Evolutionary conservation across 2,329 filamentous ascomycete genomes (phyloP).

Genomic region (Penicillium occitanis): DNA sequence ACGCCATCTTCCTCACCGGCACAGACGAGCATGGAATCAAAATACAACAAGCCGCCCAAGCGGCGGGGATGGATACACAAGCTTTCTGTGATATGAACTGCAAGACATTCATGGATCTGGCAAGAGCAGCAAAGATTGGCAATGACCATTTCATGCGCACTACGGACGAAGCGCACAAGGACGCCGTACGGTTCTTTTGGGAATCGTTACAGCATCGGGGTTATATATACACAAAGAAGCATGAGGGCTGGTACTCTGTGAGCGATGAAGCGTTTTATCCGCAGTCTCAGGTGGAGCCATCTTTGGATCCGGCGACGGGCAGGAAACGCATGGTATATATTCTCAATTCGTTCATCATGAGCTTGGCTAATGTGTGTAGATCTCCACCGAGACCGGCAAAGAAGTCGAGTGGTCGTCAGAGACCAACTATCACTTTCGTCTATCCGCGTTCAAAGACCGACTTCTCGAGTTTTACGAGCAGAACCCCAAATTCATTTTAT

Average conservation of each 20-base stretch:
- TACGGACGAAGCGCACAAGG: slow-evolving; percentile 76
- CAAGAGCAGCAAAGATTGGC: slow-evolving; percentile 65
- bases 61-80: slow-evolving; percentile 57
- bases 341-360: not conserved
- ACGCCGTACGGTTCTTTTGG: slow-evolving; percentile 90
- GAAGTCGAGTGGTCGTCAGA: slow-evolving; percentile 95
- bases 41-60: slow-evolving; percentile 34
- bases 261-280: slow-evolving; percentile 97
- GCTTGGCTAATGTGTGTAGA: slow-evolving; percentile 35
- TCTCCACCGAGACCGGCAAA: slow-evolving; percentile 81
- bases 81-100: slow-evolving; percentile 87
- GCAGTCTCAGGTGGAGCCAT: slow-evolving; percentile 68
- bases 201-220: slow-evolving; percentile 70
- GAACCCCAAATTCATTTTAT: slow-evolving; percentile 76
- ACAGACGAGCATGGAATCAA: slow-evolving; percentile 99
- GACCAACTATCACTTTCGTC: slow-evolving; percentile 88
- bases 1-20: slow-evolving; percentile 78
- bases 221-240: slow-evolving; percentile 79
- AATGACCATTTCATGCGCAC: slow-evolving; percentile 91
- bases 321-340: slow-evolving; percentile 69
- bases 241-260: slow-evolving; percentile 95
- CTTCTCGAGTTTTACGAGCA: slow-evolving; percentile 76
- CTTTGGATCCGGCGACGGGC: slow-evolving; percentile 76
- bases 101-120: slow-evolving; percentile 73
- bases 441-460: slow-evolving; percentile 77